phyloP scores from a whole-genome alignment of 179 eudicot species.

The Corrigiola litoralis region DNA sequence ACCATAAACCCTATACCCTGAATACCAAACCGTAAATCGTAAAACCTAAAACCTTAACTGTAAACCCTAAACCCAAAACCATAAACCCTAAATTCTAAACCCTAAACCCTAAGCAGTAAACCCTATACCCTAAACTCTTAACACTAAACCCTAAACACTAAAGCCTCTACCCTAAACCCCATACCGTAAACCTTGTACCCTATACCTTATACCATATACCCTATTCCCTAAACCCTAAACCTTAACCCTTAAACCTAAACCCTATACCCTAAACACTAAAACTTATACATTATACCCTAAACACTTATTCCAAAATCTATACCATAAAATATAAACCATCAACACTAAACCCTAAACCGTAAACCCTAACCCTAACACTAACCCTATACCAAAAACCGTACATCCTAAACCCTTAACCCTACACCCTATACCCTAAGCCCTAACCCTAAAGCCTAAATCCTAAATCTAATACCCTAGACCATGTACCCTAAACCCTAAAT shows the following conservation, averaged over 20 bases:
- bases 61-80: not conserved
- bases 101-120: not conserved
- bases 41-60: not conserved
- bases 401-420: constrained; percentile 2
- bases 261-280: not conserved
- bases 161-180: not conserved
- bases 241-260: constrained; percentile 1
- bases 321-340: not conserved
- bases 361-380: not conserved
- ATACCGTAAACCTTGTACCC: not conserved
- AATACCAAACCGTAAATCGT: not conserved
- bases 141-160: not conserved
- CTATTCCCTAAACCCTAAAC: constrained; percentile 1
- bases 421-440: constrained; percentile 4
- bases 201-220: not conserved
- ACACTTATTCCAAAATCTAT: not conserved
- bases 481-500: not conserved
- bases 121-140: not conserved
- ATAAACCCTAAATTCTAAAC: not conserved
- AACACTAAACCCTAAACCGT: not conserved
- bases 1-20: not conserved
- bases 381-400: not conserved
- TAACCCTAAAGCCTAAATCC: constrained; percentile 10
- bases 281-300: not conserved
- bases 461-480: constrained; percentile 7